Conservation (phyloP, 164 flowering plant genomes). For the Berberis vulgaris region DNA sequence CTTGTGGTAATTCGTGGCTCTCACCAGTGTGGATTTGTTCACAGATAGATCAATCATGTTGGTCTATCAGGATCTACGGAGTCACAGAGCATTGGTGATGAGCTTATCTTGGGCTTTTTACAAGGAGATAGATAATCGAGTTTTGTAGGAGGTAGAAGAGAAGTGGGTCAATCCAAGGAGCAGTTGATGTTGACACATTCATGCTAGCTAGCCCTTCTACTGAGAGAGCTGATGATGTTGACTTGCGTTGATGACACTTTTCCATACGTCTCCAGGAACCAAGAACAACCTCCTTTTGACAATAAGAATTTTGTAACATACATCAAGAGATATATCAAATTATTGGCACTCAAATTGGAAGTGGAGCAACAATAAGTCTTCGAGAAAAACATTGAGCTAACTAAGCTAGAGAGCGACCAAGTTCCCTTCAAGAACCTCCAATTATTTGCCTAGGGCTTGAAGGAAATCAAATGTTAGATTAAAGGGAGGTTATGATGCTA, state of each 20-base stretch:
- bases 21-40: too few species aligned
- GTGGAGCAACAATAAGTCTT: slow-evolving; percentile 54
- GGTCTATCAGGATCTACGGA: slow-evolving; percentile 50
- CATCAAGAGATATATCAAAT: slow-evolving; percentile 69
- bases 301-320: slow-evolving; percentile 66
- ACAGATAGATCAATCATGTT: slow-evolving; percentile 26
- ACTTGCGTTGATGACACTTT: slow-evolving; percentile 88
- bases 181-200: slow-evolving; percentile 50
- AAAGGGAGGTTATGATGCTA: background rate
- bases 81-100: slow-evolving; percentile 53
- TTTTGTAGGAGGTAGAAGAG: slow-evolving; percentile 72
- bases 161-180: slow-evolving; percentile 92
- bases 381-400: slow-evolving; percentile 51
- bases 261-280: slow-evolving; percentile 61
- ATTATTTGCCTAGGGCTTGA: slow-evolving; percentile 65
- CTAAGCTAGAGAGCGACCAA: slow-evolving; percentile 45
- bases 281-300: slow-evolving; percentile 94
- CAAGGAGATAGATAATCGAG: slow-evolving; percentile 56
- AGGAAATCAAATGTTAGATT: slow-evolving; percentile 46
- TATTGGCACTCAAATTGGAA: slow-evolving; percentile 54
- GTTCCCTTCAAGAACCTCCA: slow-evolving; percentile 67
- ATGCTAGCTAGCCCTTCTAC: slow-evolving; percentile 96
- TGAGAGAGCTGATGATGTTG: slow-evolving; percentile 79
- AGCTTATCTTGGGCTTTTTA: slow-evolving; percentile 71
- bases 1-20: too few species aligned